Evolutionary conservation across 305 asterid species (phyloP), one percentile per base, ranked within the genome.

Genomic region (Plantago coronopus): DNA sequence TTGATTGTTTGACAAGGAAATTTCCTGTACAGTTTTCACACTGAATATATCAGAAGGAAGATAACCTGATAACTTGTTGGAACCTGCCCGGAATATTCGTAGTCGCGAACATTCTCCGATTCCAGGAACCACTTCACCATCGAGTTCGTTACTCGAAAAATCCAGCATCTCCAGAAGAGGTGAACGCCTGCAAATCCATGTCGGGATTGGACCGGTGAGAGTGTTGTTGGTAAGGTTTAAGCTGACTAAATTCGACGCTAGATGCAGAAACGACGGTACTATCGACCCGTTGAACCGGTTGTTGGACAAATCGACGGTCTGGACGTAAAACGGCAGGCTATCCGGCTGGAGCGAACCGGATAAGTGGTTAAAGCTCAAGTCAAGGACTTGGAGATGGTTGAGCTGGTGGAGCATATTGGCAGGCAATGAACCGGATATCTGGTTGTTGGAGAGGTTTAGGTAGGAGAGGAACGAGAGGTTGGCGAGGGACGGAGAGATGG

Each of bases 381-480:
- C 72, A 9, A 72, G 66, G 4, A 70, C 61, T 23, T 16, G 65
- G n/a, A 65, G 70, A 16, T 6, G 77, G 21, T 17, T 45, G 2
- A 51, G 12, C 16, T 54, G 29, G 14, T 3, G 62, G 13, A 72
- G 63, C 31, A 57, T 25, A 1, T 47, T 5, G 45, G 37, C 56
- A 11, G 75, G 78, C 25, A 77, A 66, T 27, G 71, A 50, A 31
- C 85, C 85, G 37, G 79, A 68, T 68, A 83, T 61, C 10, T 48
- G 70, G 68, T 83, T 83, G 48, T 40, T 55, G 27, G 91, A 80
- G 60, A 86, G 78, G 21, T 76, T 75, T 3, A 86, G 68, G 64
- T 69, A 72, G 19, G 81, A 38, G 4, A 86, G 87, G 51, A 66
- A 69, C 9, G 78, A 59, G 12, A 86, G 82, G 74, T 67, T 79